Evolutionary conservation across 768 basidiomycete species (phyloP).

Genomic region (Aureoboletus auriporus): DNA sequence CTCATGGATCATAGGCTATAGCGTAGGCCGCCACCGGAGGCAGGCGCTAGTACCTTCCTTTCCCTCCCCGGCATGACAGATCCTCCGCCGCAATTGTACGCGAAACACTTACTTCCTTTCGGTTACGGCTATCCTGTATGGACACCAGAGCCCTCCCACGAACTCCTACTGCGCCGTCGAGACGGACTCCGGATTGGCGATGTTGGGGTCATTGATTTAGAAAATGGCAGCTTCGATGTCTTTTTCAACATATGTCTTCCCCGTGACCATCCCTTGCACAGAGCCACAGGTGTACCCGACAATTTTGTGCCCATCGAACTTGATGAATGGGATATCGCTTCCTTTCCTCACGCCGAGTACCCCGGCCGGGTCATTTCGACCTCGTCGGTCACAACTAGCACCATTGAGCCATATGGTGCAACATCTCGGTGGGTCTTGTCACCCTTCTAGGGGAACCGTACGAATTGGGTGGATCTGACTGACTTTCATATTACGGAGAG

Average conservation of each 20-base stretch:
- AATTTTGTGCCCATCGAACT: conserved; percentile 21
- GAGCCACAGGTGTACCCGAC: conserved; percentile 20
- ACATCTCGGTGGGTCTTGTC: neutral
- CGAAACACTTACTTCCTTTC: conserved; percentile 5
- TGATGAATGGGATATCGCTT: conserved; percentile 1
- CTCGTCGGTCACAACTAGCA: conserved; percentile 5
- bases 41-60: neutral
- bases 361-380: conserved; percentile 10
- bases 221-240: conserved; percentile 31
- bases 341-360: conserved; percentile 6
- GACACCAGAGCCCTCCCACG: conserved; percentile 21
- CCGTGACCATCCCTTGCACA: conserved; percentile 23
- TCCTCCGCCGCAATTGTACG: conserved; percentile 13
- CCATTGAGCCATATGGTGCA: neutral
- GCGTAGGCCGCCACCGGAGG: neutral
- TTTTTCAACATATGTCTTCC: conserved; percentile 35
- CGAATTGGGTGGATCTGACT: neutral
- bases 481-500: neutral
- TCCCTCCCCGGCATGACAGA: neutral
- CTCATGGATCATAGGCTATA: neutral
- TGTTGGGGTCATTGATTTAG: conserved; percentile 28
- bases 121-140: conserved; percentile 31
- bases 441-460: too few species aligned
- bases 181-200: conserved; percentile 33
- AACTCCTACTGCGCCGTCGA: neutral